A percentile compares a stretch with the other conserved stretches of the same genome.
Conservation (phyloP, 192 early-diverging fungal species). For the Backusella westeae region DNA sequence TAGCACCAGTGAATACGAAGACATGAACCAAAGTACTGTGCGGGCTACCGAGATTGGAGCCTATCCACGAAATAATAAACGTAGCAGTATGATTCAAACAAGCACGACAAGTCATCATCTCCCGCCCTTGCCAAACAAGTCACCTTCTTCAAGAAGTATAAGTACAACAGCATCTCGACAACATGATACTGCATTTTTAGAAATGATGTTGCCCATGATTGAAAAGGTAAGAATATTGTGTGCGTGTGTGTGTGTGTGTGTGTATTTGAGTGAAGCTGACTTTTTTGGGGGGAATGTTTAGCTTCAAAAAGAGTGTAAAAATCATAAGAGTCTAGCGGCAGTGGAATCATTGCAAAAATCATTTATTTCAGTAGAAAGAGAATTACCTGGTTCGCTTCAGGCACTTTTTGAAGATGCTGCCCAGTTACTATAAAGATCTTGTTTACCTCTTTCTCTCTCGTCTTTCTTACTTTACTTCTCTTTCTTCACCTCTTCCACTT, state of each 20-base stretch:
- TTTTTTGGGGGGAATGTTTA: neutral
- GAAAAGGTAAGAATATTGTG: neutral
- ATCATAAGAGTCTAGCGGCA: slow-evolving; percentile 35
- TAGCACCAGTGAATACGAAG: slow-evolving; percentile 21
- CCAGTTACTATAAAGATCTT: neutral
- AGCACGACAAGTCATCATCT: slow-evolving; percentile 1
- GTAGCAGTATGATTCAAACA: slow-evolving; percentile 6
- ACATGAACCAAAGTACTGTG: slow-evolving; percentile 28
- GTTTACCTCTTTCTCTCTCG: neutral
- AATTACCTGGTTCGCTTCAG: slow-evolving; percentile 42
- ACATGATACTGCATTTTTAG: neutral
- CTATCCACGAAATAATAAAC: neutral
- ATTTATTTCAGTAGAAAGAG: slow-evolving; percentile 39
- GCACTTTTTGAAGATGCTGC: slow-evolving; percentile 35
- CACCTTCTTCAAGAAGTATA: slow-evolving; percentile 20
- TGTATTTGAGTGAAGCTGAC: neutral
- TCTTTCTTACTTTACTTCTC: neutral
- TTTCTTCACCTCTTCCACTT: neutral
- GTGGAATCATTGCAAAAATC: slow-evolving; percentile 39
- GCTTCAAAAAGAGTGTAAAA: slow-evolving; percentile 32
- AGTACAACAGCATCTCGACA: neutral
- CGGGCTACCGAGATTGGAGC: slow-evolving; percentile 25
- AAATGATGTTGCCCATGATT: neutral
- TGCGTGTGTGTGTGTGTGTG: neutral
- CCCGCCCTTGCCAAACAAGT: slow-evolving; percentile 5